Evolutionary conservation across 306 rosid genomes (phyloP).

Genomic region (Casuarina glauca): DNA sequence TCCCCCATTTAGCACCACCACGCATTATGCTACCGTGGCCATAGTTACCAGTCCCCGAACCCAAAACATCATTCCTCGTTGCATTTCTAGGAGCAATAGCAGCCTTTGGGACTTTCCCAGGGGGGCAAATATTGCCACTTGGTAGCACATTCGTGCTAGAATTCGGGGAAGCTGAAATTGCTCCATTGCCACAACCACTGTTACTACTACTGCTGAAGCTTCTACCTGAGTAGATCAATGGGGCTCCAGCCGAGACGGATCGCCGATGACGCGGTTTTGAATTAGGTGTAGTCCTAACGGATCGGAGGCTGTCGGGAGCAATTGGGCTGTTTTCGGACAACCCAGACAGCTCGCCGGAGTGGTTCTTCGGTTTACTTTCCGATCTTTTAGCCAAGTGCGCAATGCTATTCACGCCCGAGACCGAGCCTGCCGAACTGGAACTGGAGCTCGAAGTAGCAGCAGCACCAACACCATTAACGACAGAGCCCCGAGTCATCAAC

Average conservation of each 20-base stretch:
- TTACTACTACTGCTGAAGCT: slow-evolving; percentile 26
- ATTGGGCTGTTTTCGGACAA: slow-evolving; percentile 44
- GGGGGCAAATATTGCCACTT: slow-evolving; percentile 70
- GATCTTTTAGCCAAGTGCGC: slow-evolving; percentile 44
- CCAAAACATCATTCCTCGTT: slow-evolving; percentile 64
- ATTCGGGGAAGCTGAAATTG: slow-evolving; percentile 35
- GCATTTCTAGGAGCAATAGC: slow-evolving; percentile 40
- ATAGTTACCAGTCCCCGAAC: slow-evolving; percentile 72
- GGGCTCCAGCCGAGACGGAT: slow-evolving; percentile 77
- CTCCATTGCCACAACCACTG: slow-evolving; percentile 28
- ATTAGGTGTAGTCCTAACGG: slow-evolving; percentile 33
- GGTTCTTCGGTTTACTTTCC: slow-evolving; percentile 40
- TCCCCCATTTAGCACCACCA: slow-evolving; percentile 30
- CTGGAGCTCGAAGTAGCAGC: slow-evolving; percentile 43
- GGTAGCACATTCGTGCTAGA: slow-evolving; percentile 45
- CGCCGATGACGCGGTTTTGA: slow-evolving; percentile 75
- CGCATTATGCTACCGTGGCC: slow-evolving; percentile 89
- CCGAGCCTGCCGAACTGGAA: slow-evolving; percentile 66
- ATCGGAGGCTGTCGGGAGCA: slow-evolving; percentile 41
- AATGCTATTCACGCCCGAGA: slow-evolving; percentile 37
- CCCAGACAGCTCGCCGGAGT: slow-evolving; percentile 55
- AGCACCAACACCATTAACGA: slow-evolving; percentile 23
- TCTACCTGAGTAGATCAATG: slow-evolving; percentile 71
- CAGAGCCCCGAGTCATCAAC: slow-evolving; percentile 31
- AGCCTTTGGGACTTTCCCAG: slow-evolving; percentile 63